Evolutionary conservation across 345 rosid species (phyloP).

Genomic region (Balakata baccata): DNA sequence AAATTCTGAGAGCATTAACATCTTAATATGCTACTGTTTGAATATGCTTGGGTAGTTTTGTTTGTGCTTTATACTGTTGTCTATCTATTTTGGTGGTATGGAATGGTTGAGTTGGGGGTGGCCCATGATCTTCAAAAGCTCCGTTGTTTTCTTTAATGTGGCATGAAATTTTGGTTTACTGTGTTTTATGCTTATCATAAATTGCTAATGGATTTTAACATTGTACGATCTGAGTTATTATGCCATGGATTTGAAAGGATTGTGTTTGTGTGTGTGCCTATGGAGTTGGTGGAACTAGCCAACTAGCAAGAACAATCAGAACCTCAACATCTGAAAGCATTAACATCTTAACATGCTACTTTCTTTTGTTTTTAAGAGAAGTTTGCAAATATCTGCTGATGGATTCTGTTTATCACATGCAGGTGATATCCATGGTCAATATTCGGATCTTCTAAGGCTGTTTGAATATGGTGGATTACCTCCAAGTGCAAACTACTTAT

Average conservation of each 20-base stretch:
- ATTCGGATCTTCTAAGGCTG: conserved; percentile 77
- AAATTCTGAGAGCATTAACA: background rate
- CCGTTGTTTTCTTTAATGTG: background rate
- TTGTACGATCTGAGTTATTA: background rate
- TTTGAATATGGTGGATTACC: conserved; percentile 87
- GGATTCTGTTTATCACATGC: conserved; percentile 28
- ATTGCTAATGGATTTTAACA: background rate
- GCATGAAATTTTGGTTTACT: background rate
- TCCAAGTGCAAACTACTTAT: conserved; percentile 69
- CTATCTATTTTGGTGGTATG: background rate
- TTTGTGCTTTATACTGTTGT: background rate
- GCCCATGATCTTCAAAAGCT: background rate
- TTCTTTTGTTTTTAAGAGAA: background rate
- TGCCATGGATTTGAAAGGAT: conserved; percentile 4
- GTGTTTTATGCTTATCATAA: background rate
- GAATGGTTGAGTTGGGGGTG: background rate
- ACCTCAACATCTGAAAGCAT: background rate
- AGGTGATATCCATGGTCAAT: conserved; percentile 90
- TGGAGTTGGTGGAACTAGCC: background rate
- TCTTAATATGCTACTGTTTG: no score
- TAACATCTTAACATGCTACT: background rate
- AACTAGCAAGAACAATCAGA: background rate
- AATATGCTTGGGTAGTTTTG: no score
- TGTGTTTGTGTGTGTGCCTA: background rate
- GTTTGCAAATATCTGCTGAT: conserved; percentile 4